Conservation (phyloP, 2,329 filamentous ascomycete genomes). For the Apiospora sp. region DNA sequence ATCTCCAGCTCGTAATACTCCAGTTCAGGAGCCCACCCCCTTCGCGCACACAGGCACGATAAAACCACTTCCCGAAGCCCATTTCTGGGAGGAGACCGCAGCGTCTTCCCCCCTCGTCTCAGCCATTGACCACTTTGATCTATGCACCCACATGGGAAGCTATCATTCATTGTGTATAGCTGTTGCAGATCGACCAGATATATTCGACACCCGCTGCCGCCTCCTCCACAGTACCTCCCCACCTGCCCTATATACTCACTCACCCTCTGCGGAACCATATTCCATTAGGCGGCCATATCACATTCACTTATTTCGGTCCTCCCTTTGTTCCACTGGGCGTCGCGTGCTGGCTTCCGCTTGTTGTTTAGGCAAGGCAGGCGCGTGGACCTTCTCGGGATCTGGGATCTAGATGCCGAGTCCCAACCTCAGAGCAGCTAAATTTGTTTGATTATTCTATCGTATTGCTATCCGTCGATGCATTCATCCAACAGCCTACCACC, state of each 20-base stretch:
- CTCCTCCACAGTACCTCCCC: not conserved
- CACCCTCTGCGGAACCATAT: not conserved
- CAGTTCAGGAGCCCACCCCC: not conserved
- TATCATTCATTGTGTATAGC: not conserved
- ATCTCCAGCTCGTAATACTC: slow-evolving; percentile 6
- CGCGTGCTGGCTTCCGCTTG: slow-evolving; percentile 3
- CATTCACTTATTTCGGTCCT: not conserved
- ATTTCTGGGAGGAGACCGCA: not conserved
- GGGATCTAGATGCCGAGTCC: slow-evolving; percentile 36
- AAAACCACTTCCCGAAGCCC: not conserved
- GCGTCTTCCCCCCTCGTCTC: not conserved
- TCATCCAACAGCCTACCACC: slow-evolving; percentile 44
- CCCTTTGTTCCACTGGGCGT: not conserved
- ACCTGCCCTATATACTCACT: not conserved
- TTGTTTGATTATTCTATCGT: slow-evolving; percentile 39
- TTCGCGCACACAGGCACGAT: not conserved
- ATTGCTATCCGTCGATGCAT: slow-evolving; percentile 40
- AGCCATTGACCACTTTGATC: not conserved
- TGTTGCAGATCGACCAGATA: slow-evolving; percentile 5
- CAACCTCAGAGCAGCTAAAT: slow-evolving; percentile 27
- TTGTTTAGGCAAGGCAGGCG: slow-evolving; percentile 27
- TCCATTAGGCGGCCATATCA: not conserved
- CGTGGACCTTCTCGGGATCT: not conserved
- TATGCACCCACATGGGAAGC: not conserved
- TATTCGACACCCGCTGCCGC: not conserved